Evolutionary conservation across 2,329 filamentous ascomycete genomes (phyloP).

Genomic region (Nothopassalora personata): DNA sequence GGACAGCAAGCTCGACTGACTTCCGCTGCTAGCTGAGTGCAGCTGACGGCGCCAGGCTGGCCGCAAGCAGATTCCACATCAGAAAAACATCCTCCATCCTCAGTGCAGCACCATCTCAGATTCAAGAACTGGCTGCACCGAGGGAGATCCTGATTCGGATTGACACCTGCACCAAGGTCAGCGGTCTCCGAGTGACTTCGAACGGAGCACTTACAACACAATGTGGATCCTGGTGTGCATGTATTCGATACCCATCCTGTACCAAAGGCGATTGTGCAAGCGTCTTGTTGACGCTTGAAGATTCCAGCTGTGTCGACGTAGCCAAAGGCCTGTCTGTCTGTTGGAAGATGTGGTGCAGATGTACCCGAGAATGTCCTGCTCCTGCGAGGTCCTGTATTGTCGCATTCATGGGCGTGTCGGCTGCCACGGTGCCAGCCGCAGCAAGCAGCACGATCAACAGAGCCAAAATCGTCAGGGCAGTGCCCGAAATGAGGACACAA

Average conservation of each 20-base stretch:
- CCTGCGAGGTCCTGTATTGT: too few species aligned
- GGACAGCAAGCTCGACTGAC: too few species aligned
- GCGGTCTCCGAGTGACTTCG: too few species aligned
- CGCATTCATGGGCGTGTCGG: too few species aligned
- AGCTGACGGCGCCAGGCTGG: not conserved
- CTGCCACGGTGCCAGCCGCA: too few species aligned
- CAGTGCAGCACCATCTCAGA: not conserved
- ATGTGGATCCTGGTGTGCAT: not conserved
- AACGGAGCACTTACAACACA: not conserved
- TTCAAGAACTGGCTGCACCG: not conserved
- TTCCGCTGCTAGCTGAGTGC: too few species aligned
- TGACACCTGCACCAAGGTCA: not conserved
- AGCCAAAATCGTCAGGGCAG: too few species aligned
- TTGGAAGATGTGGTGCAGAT: too few species aligned
- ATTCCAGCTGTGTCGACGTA: not conserved
- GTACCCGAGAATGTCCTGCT: too few species aligned
- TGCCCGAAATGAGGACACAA: too few species aligned
- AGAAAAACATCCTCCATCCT: not conserved
- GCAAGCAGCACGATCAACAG: too few species aligned
- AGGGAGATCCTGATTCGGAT: not conserved
- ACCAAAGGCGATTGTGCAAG: not conserved
- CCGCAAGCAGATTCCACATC: not conserved
- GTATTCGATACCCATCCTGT: not conserved
- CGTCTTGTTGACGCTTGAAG: not conserved
- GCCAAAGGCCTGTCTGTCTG: too few species aligned